phyloP scores from a whole-genome alignment of 2,329 filamentous ascomycete species.

The Fragosphaeria purpurea region DNA sequence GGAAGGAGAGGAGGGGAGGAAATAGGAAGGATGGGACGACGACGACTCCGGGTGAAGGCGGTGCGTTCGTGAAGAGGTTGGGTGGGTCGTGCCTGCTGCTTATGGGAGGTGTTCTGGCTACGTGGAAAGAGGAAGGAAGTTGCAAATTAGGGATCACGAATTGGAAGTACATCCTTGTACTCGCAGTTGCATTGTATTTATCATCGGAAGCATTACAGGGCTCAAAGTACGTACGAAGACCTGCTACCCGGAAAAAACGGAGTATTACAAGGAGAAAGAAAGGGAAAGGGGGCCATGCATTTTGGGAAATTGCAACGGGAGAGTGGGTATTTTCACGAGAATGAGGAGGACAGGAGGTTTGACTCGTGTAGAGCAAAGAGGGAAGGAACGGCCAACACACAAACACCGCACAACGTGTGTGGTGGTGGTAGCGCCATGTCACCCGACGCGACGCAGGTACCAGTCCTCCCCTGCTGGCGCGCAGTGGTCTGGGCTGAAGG shows the following conservation, averaged over 20 bases:
- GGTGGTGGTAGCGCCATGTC: conserved; percentile 3
- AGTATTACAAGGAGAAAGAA: background rate
- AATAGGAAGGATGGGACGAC: conserved; percentile 6
- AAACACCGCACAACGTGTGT: background rate
- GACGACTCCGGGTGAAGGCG: background rate
- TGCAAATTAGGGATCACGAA: too few species aligned
- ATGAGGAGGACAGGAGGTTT: background rate
- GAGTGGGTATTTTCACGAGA: background rate
- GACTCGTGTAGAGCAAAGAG: background rate
- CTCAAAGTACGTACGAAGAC: too few species aligned
- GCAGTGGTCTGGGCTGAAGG: background rate
- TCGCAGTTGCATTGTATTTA: too few species aligned
- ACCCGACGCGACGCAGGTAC: conserved; percentile 3
- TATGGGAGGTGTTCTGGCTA: too few species aligned
- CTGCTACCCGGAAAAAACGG: too few species aligned
- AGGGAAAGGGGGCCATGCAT: background rate
- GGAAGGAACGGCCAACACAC: background rate
- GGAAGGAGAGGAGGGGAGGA: conserved; percentile 1
- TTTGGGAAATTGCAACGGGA: conserved; percentile 3
- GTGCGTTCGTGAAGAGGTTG: too few species aligned
- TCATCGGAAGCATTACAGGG: too few species aligned
- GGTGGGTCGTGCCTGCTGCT: too few species aligned
- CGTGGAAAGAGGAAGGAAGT: too few species aligned
- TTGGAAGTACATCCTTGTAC: too few species aligned
- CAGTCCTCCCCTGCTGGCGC: background rate